Base-by-base conservation (phyloP, 305 asterid species). In the Plantago coronopus region DNA sequence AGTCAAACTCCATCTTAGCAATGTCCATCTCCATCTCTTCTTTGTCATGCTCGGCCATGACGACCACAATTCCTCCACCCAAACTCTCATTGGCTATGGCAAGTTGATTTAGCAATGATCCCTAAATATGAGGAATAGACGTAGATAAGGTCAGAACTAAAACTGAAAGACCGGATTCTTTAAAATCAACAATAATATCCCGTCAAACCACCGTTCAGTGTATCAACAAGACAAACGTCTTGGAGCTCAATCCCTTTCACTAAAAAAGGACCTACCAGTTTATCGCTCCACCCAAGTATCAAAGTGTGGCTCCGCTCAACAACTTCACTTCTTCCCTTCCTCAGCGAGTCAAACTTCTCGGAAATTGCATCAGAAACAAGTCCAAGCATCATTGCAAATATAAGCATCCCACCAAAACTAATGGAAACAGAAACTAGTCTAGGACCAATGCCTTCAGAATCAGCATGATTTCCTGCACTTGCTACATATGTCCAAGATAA, bases 21-120 rank as follows among this genome's bases (percentile, higher is more conserved):
- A 87, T 89, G 83, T 89, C 97, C 73, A 89, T 86, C 70, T 89
- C 97, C 97, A 89, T 87, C 78, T 87, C 95, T 77, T 89, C 97
- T 80, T 89, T 89, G 91, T 89, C 97, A 23, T 85, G 90, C 71
- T 89, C 97, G 51, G 95, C 95, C 95, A 89, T 82, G 70, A 89
- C 86, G 47, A 89, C 97, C 69, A 89, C 87, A 53, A 72, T 87
- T 66, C 97, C 95, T 69, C 95, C 95, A 67, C 95, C 89, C 84
- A 89, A 68, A 77, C 97, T 84, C 76, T 87, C 93, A 74, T 89
- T 89, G 60, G 97, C 97, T 76, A 87, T 89, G 67, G 91, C 89
- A 50, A 89, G 95, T 77, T 89, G 97, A 83, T 89, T 89, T 67
- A 89, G 45, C 38, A 89, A 67, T 16, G 95, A 89, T 76, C 97